Conservation (phyloP, 116 monocot species). For the Trichopus zeylanicus region DNA sequence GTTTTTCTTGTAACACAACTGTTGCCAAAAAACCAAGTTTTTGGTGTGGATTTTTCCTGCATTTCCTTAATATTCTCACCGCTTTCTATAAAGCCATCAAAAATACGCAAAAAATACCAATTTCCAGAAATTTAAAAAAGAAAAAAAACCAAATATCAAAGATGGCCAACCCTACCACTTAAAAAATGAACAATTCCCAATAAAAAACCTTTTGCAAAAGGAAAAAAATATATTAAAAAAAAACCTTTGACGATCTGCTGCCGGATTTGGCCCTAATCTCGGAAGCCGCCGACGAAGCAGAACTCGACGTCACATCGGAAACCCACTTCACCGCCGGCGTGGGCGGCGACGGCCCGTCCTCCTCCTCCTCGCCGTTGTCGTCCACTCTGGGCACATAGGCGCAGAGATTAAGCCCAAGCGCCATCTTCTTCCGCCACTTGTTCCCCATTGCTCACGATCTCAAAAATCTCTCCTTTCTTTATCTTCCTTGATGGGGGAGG, state of each 20-base stretch:
- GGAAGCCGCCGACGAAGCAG: neutral
- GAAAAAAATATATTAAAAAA: neutral
- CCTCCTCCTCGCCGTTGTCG: neutral
- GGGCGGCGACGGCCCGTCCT: neutral
- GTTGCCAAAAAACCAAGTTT: no score
- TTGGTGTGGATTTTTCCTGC: no score
- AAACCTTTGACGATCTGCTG: conserved; percentile 56
- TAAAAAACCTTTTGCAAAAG: neutral
- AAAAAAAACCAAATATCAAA: no score
- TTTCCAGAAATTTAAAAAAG: no score
- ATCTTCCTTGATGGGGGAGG: neutral
- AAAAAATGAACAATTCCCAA: neutral
- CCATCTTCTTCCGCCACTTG: conserved; percentile 64
- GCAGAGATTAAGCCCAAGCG: conserved; percentile 35
- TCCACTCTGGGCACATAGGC: neutral
- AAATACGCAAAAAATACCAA: no score
- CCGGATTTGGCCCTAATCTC: conserved; percentile 29
- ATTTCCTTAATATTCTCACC: no score
- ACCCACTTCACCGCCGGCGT: neutral
- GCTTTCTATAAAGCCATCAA: no score
- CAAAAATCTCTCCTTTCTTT: neutral
- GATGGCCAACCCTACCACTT: no score
- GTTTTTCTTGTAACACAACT: no score
- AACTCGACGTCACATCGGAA: neutral
- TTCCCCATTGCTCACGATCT: conserved; percentile 12